Evolutionary conservation across 352 stramenopile species (phyloP), one percentile per base, ranked within the genome.

Genomic region (Phytophthora pluvialis): DNA sequence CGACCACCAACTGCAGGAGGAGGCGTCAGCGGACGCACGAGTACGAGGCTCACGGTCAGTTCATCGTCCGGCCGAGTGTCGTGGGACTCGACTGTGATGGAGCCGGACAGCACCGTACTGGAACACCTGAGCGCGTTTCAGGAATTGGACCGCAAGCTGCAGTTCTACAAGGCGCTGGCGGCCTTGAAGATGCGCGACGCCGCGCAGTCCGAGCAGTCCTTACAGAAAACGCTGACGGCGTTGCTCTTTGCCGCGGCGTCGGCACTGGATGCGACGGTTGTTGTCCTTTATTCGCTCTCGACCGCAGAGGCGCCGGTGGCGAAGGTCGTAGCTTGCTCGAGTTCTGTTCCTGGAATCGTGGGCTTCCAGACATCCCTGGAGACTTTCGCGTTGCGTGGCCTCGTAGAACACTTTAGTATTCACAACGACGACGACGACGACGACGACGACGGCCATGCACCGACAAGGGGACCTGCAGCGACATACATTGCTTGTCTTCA

Each of bases 161-260:
- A 78, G 43, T 90, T 91, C 53, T 91, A 88, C 46, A 78, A 76
- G 29, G 70, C 83, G 31, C 73, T 90, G 4, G 70, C 79, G 2
- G 76, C 50, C 6, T 38, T 91, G 21, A 85, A 83, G 45, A 67
- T 84, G 43, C 79, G 77, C 0, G 67, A 85, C 16, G 80, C 75
- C 1, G 73, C 77, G 4, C 46, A 55, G 12, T 80, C 67, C 0
- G 77, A 89, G 60, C 60, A 81, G n/a, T 56, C 48, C 3, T 36
- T 91, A 3, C 67, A 86, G 18, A 78, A 73, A 40, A 78, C 67
- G 0, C 80, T 90, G 6, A 78, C 75, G 4, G 48, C 65, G 12
- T 40, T 91, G 45, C 45, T 91, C 4, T 57, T 70, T 29, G 72
- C 83, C 26, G 58, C 77, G 0, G 58, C 73, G 0, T 52, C 73